A percentile compares a stretch with the other conserved stretches of the same genome.
Evolutionary conservation across 2,329 filamentous ascomycete genomes (phyloP).

Genomic region (Ampelomyces quisqualis): DNA sequence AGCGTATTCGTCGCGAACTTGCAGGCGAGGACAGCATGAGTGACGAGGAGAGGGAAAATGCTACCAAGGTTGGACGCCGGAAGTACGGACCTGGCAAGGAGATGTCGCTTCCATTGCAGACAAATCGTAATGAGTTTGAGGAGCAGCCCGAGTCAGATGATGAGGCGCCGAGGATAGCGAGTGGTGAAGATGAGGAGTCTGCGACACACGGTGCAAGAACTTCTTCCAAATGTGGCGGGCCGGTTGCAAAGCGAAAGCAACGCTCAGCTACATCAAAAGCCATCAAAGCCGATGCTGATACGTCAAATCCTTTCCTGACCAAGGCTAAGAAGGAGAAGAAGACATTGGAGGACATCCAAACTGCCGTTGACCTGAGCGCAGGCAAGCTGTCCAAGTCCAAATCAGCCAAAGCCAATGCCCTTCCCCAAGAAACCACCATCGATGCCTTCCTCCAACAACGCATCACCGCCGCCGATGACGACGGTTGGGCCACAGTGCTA

Average conservation of each 20-base stretch:
- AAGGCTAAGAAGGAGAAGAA: slow-evolving; percentile 35
- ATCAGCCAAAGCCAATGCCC: slow-evolving; percentile 14
- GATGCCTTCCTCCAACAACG: slow-evolving; percentile 36
- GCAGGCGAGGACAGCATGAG: slow-evolving; percentile 58
- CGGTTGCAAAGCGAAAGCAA: slow-evolving; percentile 11
- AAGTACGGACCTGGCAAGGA: slow-evolving; percentile 61
- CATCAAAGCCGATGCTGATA: slow-evolving; percentile 9
- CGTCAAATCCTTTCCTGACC: slow-evolving; percentile 38
- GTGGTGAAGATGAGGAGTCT: slow-evolving; percentile 32
- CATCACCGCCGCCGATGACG: slow-evolving; percentile 40
- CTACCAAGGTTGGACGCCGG: slow-evolving; percentile 66
- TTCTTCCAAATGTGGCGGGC: slow-evolving; percentile 10
- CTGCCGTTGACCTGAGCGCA: no score
- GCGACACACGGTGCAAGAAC: slow-evolving; percentile 15
- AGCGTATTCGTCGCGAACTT: slow-evolving; percentile 65
- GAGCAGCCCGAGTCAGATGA: slow-evolving; percentile 56
- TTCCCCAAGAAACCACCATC: slow-evolving; percentile 17
- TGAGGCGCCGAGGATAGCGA: slow-evolving; percentile 23
- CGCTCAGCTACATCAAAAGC: background rate
- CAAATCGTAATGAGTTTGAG: slow-evolving; percentile 59
- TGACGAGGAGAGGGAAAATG: slow-evolving; percentile 55
- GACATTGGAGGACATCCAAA: slow-evolving; percentile 1
- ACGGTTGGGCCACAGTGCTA: slow-evolving; percentile 49
- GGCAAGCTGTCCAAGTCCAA: slow-evolving; percentile 21
- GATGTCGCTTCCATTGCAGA: slow-evolving; percentile 32